These are phyloP conservation scores for Chytridium lagenaria DNA, from an alignment of 371 early-diverging fungal genomes.

Conservation along the genomic window DNA sequence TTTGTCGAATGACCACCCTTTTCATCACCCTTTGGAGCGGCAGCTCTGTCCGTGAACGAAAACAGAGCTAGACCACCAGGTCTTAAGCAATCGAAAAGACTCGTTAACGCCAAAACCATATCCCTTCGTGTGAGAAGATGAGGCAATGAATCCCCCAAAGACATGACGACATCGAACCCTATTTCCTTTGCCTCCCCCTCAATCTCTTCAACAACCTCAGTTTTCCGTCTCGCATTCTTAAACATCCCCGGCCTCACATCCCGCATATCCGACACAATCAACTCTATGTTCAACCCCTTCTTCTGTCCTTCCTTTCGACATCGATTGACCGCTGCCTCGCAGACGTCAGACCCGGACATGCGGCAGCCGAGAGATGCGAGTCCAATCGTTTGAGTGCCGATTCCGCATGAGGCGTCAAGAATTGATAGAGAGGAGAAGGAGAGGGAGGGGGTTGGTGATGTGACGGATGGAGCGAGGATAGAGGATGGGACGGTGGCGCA, in stretches of 20 bases:
- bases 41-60: constrained; percentile 4
- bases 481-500: background rate
- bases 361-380: constrained; percentile 5
- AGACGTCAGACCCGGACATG: constrained; percentile 6
- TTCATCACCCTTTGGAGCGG: background rate
- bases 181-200: no score
- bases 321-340: background rate
- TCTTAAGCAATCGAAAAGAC: background rate
- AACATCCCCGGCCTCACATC: background rate
- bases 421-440: background rate
- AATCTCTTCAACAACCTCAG: no score
- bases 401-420: constrained; percentile 12
- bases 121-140: constrained; percentile 12
- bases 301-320: background rate
- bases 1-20: background rate
- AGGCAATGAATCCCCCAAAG: constrained; percentile 1
- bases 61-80: background rate
- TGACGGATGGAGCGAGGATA: background rate
- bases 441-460: background rate
- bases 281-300: background rate
- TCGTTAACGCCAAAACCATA: background rate
- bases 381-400: constrained; percentile 13
- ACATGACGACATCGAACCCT: constrained; percentile 11
- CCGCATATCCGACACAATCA: background rate
- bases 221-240: background rate